Percentiles rank a stretch among this genome's conserved stretches.
phyloP scores from a whole-genome alignment of 768 basidiomycete species.

The Infundibulicybe gibba region DNA sequence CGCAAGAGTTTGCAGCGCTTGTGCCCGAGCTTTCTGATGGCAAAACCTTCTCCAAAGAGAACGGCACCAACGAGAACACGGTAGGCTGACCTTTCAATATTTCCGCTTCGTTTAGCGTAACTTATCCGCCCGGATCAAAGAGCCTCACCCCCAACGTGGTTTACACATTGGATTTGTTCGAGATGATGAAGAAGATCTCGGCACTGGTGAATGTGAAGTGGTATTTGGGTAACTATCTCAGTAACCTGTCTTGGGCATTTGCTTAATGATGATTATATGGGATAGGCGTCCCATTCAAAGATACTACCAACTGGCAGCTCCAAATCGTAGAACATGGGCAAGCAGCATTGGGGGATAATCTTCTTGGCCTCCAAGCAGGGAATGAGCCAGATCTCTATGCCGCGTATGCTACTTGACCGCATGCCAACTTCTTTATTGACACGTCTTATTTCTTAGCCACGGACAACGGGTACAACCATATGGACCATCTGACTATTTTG shows the following conservation, averaged over 20 bases:
- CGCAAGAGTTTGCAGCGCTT: slow-evolving; percentile 50
- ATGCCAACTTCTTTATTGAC: background rate
- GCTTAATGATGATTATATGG: too few species aligned
- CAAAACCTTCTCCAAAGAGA: slow-evolving; percentile 46
- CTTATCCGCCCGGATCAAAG: slow-evolving; percentile 15
- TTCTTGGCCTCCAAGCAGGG: slow-evolving; percentile 69
- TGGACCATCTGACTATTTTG: slow-evolving; percentile 37
- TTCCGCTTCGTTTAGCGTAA: too few species aligned
- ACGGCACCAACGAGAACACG: slow-evolving; percentile 28
- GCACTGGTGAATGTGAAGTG: slow-evolving; percentile 58
- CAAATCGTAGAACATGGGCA: slow-evolving; percentile 60
- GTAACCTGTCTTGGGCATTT: background rate
- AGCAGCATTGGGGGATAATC: slow-evolving; percentile 59
- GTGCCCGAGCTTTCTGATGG: slow-evolving; percentile 11
- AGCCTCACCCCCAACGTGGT: slow-evolving; percentile 69
- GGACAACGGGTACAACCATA: slow-evolving; percentile 20
- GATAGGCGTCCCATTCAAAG: slow-evolving; percentile 60
- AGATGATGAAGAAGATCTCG: slow-evolving; percentile 63
- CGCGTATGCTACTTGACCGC: slow-evolving; percentile 13
- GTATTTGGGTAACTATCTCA: slow-evolving; percentile 47
- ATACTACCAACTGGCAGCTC: slow-evolving; percentile 50
- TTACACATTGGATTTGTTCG: slow-evolving; percentile 63
- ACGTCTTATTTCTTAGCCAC: slow-evolving; percentile 9
- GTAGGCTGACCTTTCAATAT: slow-evolving; percentile 20
- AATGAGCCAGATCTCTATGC: slow-evolving; percentile 66